phyloP scores from a whole-genome alignment of 2,329 filamentous ascomycete genomes.

The Allantophomopsis lycopodina region DNA sequence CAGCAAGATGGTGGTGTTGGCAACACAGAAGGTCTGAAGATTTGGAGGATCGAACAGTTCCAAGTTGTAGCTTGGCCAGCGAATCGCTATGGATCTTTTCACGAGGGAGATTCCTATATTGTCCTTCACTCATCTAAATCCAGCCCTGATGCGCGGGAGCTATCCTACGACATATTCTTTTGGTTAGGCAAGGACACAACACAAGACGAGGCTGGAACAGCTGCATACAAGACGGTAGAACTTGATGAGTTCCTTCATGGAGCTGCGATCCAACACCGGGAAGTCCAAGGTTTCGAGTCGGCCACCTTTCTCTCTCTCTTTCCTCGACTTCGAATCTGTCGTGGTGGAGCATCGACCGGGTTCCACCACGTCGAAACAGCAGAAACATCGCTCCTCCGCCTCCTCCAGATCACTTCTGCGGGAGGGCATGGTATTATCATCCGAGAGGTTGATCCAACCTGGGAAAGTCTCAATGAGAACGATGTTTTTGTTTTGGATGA shows the following conservation, averaged over 20 bases:
- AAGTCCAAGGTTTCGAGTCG: constrained; percentile 46
- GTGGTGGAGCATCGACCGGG: too few species aligned
- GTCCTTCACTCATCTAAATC: constrained; percentile 45
- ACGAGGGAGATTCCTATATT: constrained; percentile 57
- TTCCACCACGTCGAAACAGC: too few species aligned
- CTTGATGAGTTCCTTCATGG: constrained; percentile 53
- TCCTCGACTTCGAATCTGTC: too few species aligned
- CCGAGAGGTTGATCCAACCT: too few species aligned
- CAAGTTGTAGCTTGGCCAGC: constrained; percentile 47
- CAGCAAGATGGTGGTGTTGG: constrained; percentile 39
- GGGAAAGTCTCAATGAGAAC: too few species aligned
- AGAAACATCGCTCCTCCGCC: too few species aligned
- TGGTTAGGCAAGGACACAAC: constrained; percentile 53
- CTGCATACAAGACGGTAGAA: constrained; percentile 59
- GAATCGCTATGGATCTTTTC: constrained; percentile 43
- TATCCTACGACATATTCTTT: constrained; percentile 55
- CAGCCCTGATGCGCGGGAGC: constrained; percentile 27
- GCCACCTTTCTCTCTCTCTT: constrained; percentile 5
- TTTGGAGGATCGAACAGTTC: constrained; percentile 58
- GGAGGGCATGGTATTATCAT: too few species aligned
- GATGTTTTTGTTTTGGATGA: too few species aligned
- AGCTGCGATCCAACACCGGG: constrained; percentile 48
- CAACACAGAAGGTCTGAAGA: constrained; percentile 33
- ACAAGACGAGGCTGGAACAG: constrained; percentile 55
- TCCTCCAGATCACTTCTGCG: too few species aligned